These are phyloP conservation scores for Lophium mytilinum DNA, from an alignment of 495 filamentous ascomycete genomes.

Conservation along the genomic window DNA sequence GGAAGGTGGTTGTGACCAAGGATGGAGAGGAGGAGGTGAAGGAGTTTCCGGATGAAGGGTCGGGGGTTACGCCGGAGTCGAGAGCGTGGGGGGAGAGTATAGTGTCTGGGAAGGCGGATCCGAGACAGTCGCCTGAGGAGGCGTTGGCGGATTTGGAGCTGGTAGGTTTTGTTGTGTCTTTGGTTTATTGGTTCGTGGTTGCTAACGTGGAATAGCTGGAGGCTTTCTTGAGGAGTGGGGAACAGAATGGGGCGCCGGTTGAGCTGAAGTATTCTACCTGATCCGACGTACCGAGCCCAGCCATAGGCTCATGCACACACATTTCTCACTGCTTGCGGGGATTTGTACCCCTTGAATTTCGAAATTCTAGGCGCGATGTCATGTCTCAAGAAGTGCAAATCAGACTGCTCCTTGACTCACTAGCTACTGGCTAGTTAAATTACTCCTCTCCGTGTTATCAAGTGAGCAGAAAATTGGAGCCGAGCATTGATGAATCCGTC, in stretches of 20 bases:
- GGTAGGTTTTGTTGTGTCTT: constrained; percentile 30
- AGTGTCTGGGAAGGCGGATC: constrained; percentile 40
- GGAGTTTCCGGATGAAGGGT: constrained; percentile 48
- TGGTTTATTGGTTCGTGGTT: not conserved
- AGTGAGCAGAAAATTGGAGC: no score
- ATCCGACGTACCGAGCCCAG: no score
- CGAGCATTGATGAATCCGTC: no score
- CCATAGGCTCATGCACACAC: no score
- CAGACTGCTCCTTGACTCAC: no score
- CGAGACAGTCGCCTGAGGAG: constrained; percentile 53
- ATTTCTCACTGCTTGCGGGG: no score
- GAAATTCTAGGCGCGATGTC: no score
- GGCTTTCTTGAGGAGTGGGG: constrained; percentile 56
- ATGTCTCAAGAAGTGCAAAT: no score
- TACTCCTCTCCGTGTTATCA: no score
- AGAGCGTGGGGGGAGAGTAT: constrained; percentile 56
- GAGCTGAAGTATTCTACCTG: constrained; percentile 3
- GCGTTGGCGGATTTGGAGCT: constrained; percentile 64
- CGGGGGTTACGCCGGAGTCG: constrained; percentile 59
- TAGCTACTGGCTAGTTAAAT: no score
- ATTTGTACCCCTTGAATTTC: no score
- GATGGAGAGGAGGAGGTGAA: constrained; percentile 37
- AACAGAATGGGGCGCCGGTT: constrained; percentile 44
- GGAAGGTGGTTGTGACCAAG: constrained; percentile 36
- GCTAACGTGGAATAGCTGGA: constrained; percentile 27